Conservation (phyloP, 805 yeast species). For the Saturnispora kantuleensis region DNA sequence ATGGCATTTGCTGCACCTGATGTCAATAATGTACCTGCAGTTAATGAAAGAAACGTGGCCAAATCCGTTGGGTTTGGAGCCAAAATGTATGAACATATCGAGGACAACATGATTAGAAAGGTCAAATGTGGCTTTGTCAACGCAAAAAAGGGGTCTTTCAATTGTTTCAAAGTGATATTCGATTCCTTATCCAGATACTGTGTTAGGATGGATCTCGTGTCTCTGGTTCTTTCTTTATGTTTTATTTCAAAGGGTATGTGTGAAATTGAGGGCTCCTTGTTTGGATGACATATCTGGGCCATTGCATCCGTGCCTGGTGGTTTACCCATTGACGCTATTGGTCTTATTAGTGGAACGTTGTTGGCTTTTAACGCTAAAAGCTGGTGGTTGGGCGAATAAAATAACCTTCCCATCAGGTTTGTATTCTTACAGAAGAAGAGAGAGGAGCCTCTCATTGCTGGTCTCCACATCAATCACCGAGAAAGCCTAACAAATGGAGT, state of each 20-base stretch:
- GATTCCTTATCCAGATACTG: conserved; percentile 20
- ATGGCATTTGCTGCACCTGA: conserved; percentile 96
- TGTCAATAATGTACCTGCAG: conserved; percentile 76
- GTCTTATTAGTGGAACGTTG: too few relatives aligned
- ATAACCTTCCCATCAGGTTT: too few relatives aligned
- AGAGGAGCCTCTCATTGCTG: background rate
- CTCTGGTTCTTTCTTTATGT: conserved; percentile 23
- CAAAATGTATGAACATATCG: conserved; percentile 88
- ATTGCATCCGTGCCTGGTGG: conserved; percentile 7
- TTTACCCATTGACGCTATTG: background rate
- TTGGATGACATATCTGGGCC: conserved; percentile 33
- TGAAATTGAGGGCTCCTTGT: background rate
- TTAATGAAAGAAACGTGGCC: conserved; percentile 57
- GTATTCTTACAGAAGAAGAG: background rate
- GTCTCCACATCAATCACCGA: too few relatives aligned
- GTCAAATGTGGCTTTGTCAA: conserved; percentile 89
- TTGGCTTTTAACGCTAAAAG: too few relatives aligned
- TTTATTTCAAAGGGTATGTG: conserved; percentile 51
- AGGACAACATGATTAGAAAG: conserved; percentile 76
- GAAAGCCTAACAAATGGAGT: too few relatives aligned
- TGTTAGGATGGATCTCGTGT: conserved; percentile 17
- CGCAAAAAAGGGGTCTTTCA: conserved; percentile 58
- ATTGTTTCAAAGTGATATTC: conserved; percentile 25
- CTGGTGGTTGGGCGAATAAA: too few relatives aligned
- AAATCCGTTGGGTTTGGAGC: conserved; percentile 78